phyloP scores from a whole-genome alignment of 2,329 filamentous ascomycete genomes.

The Cladophialophora chaetospira region DNA sequence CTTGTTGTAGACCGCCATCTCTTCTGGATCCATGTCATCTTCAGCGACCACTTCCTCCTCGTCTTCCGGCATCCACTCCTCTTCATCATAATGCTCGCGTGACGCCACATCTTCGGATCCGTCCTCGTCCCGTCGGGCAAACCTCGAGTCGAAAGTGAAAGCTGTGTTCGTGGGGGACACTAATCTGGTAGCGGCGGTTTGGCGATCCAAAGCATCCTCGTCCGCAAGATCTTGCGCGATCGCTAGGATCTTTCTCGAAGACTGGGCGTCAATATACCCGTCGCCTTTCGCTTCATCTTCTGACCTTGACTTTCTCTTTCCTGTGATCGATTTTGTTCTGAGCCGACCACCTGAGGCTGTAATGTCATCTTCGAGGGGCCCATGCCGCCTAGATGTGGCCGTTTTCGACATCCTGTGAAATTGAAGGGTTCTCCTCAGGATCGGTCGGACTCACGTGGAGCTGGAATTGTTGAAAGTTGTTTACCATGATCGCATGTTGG shows the following conservation, averaged over 20 bases:
- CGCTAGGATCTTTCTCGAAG: constrained; percentile 83
- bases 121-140: constrained; percentile 58
- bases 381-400: constrained; percentile 65
- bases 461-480: no score
- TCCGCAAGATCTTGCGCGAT: constrained; percentile 87
- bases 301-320: constrained; percentile 61
- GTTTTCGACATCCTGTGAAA: constrained; percentile 26
- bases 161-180: constrained; percentile 57
- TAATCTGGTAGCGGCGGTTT: constrained; percentile 36
- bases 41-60: constrained; percentile 59
- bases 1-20: constrained; percentile 86
- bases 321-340: constrained; percentile 73
- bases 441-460: no score
- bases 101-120: constrained; percentile 45
- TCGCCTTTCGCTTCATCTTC: constrained; percentile 62
- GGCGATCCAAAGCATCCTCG: constrained; percentile 66
- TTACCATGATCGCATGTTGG: no score
- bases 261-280: constrained; percentile 80
- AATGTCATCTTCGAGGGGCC: constrained; percentile 88
- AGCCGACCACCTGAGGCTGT: constrained; percentile 65
- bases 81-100: constrained; percentile 66
- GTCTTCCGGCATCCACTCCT: constrained; percentile 63
- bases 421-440: no score
- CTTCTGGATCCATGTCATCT: constrained; percentile 81
- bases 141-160: constrained; percentile 79